Base-by-base conservation (phyloP, 176 grass and related monocot species). In the Hsuehochloa calcarea region DNA sequence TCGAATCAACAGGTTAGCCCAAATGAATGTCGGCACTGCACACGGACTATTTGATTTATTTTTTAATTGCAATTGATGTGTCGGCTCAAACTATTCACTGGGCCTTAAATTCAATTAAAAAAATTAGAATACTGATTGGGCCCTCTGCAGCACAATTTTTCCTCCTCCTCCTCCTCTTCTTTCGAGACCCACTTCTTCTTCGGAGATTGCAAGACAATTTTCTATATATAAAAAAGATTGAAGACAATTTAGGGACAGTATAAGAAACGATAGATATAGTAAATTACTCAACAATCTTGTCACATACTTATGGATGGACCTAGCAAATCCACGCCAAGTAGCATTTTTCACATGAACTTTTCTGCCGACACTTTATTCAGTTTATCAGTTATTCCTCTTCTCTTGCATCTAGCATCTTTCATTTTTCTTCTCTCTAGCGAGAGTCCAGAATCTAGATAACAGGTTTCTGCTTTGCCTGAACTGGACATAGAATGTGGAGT, bases 371-470 rank as follows among this genome's bases (percentile, higher is more conserved):
- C 78, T 70, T 80, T 20, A 34, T 84, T 49, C 40, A 73, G 31
- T 34, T 34, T 34, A 1, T 34, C 31, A 3, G 8, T 59, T 61
- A 35, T 89, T 77, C 41, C 62, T 81, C 44, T 54, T n/a, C 37
- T 34, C 3, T 2, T n/a, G n/a, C n/a, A n/a, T 34, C 31, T 34
- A 34, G 31, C 31, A 34, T 25, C 77, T 85, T 62, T 15, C 19
- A 9, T 65, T 64, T 61, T 16, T 10, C 16, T 41, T 54, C 25
- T 51, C 6, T 74, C 26, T 43, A 49, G 10, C 26, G 29, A 49
- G 10, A 27, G 25, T 87, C 8, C 58, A 79, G 73, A 74, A 82
- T 66, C 67, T 25, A 56, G 44, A 71, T 9, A 58, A 31, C 51
- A 75, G 0, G 47, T 50, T 79, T 45, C 31, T 46, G 25, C 39